A percentile compares a stretch with the other conserved stretches of the same genome.
phyloP scores from a whole-genome alignment of 179 eudicot genomes.

The Silene coronaria region DNA sequence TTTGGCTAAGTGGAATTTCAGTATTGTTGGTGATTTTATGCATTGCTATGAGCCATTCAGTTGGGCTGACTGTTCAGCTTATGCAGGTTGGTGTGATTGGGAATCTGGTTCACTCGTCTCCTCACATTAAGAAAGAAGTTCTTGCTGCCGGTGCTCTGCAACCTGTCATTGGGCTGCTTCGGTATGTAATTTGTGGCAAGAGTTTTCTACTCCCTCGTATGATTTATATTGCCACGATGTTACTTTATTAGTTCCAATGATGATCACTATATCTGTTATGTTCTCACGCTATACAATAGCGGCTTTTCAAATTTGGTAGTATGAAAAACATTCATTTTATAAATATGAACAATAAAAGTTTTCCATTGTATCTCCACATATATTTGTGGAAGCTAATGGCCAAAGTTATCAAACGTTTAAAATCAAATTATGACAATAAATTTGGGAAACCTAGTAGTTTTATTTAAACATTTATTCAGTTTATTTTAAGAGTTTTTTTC shows the following conservation, averaged over 20 bases:
- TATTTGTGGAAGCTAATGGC: too few relatives aligned
- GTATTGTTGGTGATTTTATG: background rate
- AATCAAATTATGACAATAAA: too few relatives aligned
- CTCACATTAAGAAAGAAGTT: constrained; percentile 77
- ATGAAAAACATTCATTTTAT: too few relatives aligned
- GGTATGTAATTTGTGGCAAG: background rate
- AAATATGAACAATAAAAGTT: too few relatives aligned
- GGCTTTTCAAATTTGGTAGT: too few relatives aligned
- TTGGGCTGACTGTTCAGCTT: constrained; percentile 1
- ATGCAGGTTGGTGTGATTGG: constrained; percentile 93
- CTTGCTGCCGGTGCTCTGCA: constrained; percentile 85
- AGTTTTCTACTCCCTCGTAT: background rate
- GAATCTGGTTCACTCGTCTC: constrained; percentile 91
- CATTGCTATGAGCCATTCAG: background rate
- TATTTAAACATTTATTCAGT: too few relatives aligned
- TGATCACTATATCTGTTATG: background rate
- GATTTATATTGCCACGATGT: background rate
- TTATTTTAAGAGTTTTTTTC: background rate
- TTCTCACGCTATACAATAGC: background rate
- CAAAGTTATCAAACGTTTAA: too few relatives aligned
- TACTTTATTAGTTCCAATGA: background rate
- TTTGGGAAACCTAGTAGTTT: too few relatives aligned
- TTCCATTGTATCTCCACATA: too few relatives aligned
- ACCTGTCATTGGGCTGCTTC: constrained; percentile 56
- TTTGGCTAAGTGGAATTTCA: background rate